Evolutionary conservation across 441 rosid genomes (phyloP).

Genomic region (Gossypium aridum): DNA sequence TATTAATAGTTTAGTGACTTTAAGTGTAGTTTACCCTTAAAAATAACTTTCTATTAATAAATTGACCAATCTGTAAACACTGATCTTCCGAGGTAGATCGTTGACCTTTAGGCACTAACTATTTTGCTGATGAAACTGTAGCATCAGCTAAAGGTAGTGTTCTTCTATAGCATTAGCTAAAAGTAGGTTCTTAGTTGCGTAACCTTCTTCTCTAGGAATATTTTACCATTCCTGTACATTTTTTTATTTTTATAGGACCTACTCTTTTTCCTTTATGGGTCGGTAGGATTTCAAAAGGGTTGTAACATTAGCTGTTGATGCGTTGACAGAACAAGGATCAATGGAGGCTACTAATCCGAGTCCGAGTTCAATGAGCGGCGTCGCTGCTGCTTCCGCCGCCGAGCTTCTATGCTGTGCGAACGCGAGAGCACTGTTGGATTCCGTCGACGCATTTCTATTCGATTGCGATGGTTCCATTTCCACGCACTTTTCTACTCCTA

Average conservation of each 20-base stretch:
- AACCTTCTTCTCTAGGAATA: neutral
- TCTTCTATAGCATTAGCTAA: neutral
- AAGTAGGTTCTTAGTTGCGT: neutral
- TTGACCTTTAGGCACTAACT: neutral
- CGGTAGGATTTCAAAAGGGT: neutral
- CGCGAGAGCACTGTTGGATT: conserved; percentile 47
- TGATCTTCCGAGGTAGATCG: no score
- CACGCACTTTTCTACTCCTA: neutral
- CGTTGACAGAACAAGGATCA: neutral
- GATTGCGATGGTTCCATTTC: conserved; percentile 67
- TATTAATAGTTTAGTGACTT: no score
- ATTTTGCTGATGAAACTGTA: neutral
- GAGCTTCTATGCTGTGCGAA: conserved; percentile 44
- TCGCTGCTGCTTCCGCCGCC: neutral
- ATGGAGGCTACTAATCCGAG: neutral
- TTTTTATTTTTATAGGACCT: neutral
- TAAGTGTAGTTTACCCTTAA: neutral
- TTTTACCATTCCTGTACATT: neutral
- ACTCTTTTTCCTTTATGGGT: neutral
- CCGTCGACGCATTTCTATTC: conserved; percentile 83
- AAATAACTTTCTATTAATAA: no score
- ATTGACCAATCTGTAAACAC: no score
- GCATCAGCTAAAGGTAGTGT: neutral
- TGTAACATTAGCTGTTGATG: neutral
- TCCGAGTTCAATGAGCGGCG: neutral